A percentile compares a stretch with the other conserved stretches of the same genome.
Conservation (phyloP, 495 filamentous ascomycete genomes). For the Penicillium macrosclerotiorum region DNA sequence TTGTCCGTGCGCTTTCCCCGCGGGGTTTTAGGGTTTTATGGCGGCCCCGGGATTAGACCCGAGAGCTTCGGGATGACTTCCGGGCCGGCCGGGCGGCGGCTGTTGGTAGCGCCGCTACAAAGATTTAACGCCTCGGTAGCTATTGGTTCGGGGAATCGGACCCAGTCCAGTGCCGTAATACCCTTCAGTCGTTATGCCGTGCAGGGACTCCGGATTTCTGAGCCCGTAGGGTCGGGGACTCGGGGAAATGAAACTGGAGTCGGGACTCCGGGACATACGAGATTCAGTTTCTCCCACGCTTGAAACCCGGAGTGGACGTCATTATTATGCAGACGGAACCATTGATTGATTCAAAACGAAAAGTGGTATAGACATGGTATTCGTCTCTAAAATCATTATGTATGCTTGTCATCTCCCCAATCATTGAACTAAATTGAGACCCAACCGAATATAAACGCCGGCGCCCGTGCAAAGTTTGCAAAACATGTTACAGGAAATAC, state of each 20-base stretch:
- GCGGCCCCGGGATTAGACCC: conserved; percentile 19
- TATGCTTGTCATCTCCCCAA: conserved; percentile 27
- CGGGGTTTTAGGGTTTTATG: conserved; percentile 14
- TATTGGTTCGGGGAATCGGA: background rate
- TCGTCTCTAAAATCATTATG: conserved; percentile 39
- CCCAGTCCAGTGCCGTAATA: background rate
- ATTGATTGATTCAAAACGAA: too few species aligned
- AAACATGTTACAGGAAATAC: conserved; percentile 80
- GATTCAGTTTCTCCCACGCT: too few species aligned
- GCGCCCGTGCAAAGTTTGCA: conserved; percentile 37
- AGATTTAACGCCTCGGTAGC: conserved; percentile 1
- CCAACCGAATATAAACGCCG: conserved; percentile 33
- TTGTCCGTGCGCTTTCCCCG: conserved; percentile 9
- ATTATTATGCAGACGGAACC: too few species aligned
- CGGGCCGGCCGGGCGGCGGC: conserved; percentile 5
- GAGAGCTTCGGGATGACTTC: conserved; percentile 20
- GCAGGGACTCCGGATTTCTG: background rate
- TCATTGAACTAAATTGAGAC: background rate
- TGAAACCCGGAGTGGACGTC: too few species aligned
- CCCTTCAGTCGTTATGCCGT: background rate
- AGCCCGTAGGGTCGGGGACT: background rate
- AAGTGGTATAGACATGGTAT: conserved; percentile 20
- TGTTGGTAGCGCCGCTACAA: background rate
- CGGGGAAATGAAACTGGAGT: background rate
- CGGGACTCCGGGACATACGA: too few species aligned